Conservation (phyloP, 2,329 filamentous ascomycete genomes). For the Colletotrichum phormii region DNA sequence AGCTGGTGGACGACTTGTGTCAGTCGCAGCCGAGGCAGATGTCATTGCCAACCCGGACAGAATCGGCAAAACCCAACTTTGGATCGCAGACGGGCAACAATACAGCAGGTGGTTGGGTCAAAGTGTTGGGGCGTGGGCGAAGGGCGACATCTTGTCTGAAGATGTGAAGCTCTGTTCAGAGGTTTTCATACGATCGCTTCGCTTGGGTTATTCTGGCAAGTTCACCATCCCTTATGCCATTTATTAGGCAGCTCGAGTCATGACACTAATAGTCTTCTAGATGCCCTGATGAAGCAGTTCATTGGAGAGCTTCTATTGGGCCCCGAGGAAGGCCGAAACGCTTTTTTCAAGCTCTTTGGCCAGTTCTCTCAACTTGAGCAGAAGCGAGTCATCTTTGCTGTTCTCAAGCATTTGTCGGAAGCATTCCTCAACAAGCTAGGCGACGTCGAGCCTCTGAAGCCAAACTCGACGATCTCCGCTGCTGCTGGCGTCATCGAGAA, state of each 20-base stretch:
- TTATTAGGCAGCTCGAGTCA: slow-evolving; percentile 31
- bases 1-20: slow-evolving; percentile 61
- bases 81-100: slow-evolving; percentile 72
- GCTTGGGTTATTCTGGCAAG: slow-evolving; percentile 79
- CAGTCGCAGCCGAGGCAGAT: slow-evolving; percentile 67
- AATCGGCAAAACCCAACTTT: slow-evolving; percentile 50
- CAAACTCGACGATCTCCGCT: slow-evolving; percentile 60
- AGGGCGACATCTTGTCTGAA: slow-evolving; percentile 42
- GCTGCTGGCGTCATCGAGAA: slow-evolving; percentile 67
- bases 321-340: slow-evolving; percentile 34
- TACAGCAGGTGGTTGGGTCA: slow-evolving; percentile 80
- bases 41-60: slow-evolving; percentile 55
- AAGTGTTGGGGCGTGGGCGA: slow-evolving; percentile 66
- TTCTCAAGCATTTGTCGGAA: slow-evolving; percentile 59
- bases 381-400: slow-evolving; percentile 52
- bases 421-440: slow-evolving; percentile 53
- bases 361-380: slow-evolving; percentile 56
- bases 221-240: not conserved
- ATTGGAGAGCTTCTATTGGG: slow-evolving; percentile 53
- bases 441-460: slow-evolving; percentile 39
- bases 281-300: slow-evolving; percentile 52
- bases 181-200: slow-evolving; percentile 70
- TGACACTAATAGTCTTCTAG: slow-evolving; percentile 43
- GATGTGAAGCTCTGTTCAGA: slow-evolving; percentile 57
- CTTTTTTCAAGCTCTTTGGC: slow-evolving; percentile 48